phyloP scores from a whole-genome alignment of 2,329 filamentous ascomycete species.

The Cordyceps farinosa region DNA sequence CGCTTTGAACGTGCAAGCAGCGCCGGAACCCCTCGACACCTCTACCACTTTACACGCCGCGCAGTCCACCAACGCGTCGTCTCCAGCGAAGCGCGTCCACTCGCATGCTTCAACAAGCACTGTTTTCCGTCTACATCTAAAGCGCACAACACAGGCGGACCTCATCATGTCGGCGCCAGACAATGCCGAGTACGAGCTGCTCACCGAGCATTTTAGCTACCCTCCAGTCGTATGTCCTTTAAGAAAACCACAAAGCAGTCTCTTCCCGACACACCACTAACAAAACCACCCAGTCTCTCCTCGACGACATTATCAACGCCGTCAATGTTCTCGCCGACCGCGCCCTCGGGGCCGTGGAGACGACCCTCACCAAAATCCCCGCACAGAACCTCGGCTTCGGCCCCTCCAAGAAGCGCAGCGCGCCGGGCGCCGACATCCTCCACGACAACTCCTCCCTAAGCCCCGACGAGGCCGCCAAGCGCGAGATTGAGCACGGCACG shows the following conservation, averaged over 20 bases:
- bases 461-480: conserved; percentile 41
- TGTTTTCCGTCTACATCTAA: not conserved
- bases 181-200: conserved; percentile 59
- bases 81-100: not conserved
- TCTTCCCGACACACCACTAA: conserved; percentile 14
- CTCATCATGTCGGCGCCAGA: conserved; percentile 33
- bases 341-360: conserved; percentile 83
- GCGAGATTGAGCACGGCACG: conserved; percentile 83
- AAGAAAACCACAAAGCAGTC: conserved; percentile 3
- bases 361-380: conserved; percentile 69
- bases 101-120: not conserved
- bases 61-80: conserved; percentile 1
- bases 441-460: conserved; percentile 33
- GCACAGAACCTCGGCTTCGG: conserved; percentile 77
- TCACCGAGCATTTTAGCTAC: conserved; percentile 95
- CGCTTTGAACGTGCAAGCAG: not conserved
- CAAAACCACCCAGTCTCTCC: conserved; percentile 62
- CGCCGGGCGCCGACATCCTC: conserved; percentile 20
- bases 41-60: not conserved
- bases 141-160: not conserved
- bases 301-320: conserved; percentile 97
- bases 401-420: conserved; percentile 42
- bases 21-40: not conserved
- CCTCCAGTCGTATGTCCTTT: conserved; percentile 70
- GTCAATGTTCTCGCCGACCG: conserved; percentile 91